phyloP scores from a whole-genome alignment of 2,329 filamentous ascomycete genomes.

The Plenodomus tracheiphilus region DNA sequence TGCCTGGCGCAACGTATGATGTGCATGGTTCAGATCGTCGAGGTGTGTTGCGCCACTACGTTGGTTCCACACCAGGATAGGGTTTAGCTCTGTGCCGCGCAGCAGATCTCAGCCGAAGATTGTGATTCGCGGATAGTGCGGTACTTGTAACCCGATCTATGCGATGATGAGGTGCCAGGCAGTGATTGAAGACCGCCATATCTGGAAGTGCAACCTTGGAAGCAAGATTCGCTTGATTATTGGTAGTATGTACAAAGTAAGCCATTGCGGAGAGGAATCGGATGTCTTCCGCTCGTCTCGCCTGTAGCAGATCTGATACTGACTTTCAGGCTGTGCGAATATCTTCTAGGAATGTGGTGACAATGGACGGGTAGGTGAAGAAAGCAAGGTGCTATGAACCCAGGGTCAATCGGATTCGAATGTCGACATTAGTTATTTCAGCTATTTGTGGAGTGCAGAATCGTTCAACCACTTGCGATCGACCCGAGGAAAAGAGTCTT shows the following conservation, averaged over 20 bases:
- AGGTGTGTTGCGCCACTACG: not conserved
- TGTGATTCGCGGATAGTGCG: not conserved
- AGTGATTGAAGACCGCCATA: not conserved
- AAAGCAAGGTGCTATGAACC: not conserved
- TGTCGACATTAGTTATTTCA: not conserved
- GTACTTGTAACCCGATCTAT: not conserved
- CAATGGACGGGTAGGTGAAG: too few species aligned
- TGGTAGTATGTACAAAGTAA: too few species aligned
- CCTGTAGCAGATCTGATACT: too few species aligned
- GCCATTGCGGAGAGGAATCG: too few species aligned
- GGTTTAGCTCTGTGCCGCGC: not conserved
- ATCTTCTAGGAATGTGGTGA: too few species aligned
- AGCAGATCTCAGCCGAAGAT: not conserved
- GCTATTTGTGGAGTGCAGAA: not conserved
- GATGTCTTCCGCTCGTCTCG: too few species aligned
- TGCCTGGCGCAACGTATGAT: not conserved
- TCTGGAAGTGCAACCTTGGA: too few species aligned
- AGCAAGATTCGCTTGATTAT: too few species aligned
- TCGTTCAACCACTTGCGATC: not conserved
- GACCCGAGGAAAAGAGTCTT: not conserved
- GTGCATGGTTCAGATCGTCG: not conserved
- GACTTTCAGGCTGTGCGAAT: too few species aligned
- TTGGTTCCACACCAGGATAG: not conserved
- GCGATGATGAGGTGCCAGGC: not conserved
- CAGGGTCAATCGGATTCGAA: not conserved